Evolutionary conservation across 108 stramenopile genomes (phyloP).

Genomic region (Stephanodiscus triporus): DNA sequence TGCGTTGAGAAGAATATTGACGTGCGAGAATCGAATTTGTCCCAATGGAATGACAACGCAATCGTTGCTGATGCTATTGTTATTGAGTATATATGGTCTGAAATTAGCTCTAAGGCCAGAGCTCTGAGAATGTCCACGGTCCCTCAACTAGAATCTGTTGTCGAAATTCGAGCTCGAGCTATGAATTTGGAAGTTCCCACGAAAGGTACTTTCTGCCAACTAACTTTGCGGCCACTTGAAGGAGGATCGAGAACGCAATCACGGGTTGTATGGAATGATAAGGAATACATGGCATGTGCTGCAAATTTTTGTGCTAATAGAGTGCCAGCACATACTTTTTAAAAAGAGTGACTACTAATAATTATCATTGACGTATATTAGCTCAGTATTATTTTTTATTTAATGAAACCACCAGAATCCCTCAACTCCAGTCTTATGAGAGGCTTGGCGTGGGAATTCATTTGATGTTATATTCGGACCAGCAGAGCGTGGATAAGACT

Average conservation of each 20-base stretch:
- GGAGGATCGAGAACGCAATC: slow-evolving; percentile 33
- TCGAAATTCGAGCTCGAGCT: slow-evolving; percentile 42
- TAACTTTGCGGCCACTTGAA: slow-evolving; percentile 67
- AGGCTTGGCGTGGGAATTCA: too few species aligned
- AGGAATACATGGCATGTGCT: slow-evolving; percentile 69
- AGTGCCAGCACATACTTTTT: slow-evolving; percentile 15
- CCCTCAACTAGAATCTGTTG: slow-evolving; percentile 37
- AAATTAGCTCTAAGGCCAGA: slow-evolving; percentile 24
- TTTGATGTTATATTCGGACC: too few species aligned
- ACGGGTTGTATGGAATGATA: slow-evolving; percentile 56
- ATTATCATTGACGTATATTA: too few species aligned
- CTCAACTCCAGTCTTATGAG: too few species aligned
- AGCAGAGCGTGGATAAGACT: too few species aligned
- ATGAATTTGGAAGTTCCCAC: not conserved
- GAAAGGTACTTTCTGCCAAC: slow-evolving; percentile 48
- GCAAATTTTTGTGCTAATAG: slow-evolving; percentile 68
- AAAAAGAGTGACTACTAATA: too few species aligned
- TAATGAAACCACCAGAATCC: too few species aligned
- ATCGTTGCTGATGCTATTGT: slow-evolving; percentile 40
- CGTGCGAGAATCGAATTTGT: slow-evolving; percentile 10
- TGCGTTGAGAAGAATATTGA: slow-evolving; percentile 49
- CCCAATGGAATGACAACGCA: slow-evolving; percentile 24
- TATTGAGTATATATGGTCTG: slow-evolving; percentile 58
- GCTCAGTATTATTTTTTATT: too few species aligned
- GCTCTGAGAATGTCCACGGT: slow-evolving; percentile 17